Percentiles rank a stretch among this genome's conserved stretches.
phyloP scores from a whole-genome alignment of 257 asterid species.

The Gentiana straminea region DNA sequence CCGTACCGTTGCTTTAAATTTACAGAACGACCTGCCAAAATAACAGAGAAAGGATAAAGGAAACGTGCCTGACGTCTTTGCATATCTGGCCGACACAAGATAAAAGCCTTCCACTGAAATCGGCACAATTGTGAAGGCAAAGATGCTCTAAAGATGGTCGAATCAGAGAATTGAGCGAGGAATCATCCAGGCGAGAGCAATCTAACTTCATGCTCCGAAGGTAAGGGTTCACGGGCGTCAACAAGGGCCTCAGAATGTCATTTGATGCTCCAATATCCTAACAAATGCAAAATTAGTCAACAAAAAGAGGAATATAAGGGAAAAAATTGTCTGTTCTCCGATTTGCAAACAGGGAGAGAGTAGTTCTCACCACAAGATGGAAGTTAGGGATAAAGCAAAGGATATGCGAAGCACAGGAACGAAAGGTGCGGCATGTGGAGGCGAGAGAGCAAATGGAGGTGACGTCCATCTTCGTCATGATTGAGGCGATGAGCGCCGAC shows the following conservation, averaged over 20 bases:
- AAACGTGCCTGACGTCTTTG: conserved; percentile 64
- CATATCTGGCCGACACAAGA: conserved; percentile 61
- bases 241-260: conserved; percentile 53
- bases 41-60: background rate
- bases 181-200: conserved; percentile 81
- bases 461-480: conserved; percentile 79
- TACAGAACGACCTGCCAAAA: background rate
- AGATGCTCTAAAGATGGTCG: conserved; percentile 67
- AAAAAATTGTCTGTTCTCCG: background rate
- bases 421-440: conserved; percentile 71
- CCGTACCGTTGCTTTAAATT: background rate
- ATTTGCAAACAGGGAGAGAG: background rate
- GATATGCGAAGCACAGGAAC: conserved; percentile 53
- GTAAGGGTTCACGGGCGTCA: conserved; percentile 48
- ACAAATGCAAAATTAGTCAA: conserved; percentile 6
- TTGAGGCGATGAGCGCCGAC: conserved; percentile 60
- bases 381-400: conserved; percentile 56
- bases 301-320: conserved; percentile 2
- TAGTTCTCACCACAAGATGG: conserved; percentile 53
- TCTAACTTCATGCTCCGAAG: conserved; percentile 67
- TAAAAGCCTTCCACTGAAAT: conserved; percentile 69
- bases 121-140: conserved; percentile 58
- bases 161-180: conserved; percentile 42
- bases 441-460: conserved; percentile 73
- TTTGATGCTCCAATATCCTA: conserved; percentile 69